phyloP scores from a whole-genome alignment of 345 rosid genomes.

The Theobroma cacao region DNA sequence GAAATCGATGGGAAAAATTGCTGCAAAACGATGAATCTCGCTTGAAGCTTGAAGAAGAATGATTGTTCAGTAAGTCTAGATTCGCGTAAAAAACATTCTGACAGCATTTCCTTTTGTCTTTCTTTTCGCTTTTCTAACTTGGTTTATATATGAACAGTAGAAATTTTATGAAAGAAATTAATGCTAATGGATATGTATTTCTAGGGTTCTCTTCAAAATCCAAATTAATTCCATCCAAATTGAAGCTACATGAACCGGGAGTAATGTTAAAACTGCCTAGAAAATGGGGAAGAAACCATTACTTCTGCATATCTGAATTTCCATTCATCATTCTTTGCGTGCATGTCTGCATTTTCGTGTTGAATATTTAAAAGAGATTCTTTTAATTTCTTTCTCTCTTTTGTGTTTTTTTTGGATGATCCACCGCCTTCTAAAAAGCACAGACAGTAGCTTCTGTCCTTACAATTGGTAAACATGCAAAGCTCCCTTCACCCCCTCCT shows the following conservation, averaged over 20 bases:
- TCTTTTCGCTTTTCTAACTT: neutral
- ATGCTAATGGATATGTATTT: neutral
- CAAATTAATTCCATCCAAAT: neutral
- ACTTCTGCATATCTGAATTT: neutral
- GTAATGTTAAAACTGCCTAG: neutral
- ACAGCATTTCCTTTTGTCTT: neutral
- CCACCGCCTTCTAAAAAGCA: too few relatives aligned
- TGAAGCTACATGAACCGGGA: neutral
- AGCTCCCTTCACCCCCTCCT: too few relatives aligned
- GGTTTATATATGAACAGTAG: neutral
- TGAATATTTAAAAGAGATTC: neutral
- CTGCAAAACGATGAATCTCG: neutral
- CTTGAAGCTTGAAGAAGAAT: neutral
- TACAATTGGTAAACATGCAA: too few relatives aligned
- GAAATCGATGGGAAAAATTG: neutral
- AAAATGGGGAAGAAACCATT: neutral
- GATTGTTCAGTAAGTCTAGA: conserved; percentile 17
- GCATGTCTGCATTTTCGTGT: neutral
- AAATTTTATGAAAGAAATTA: conserved; percentile 5
- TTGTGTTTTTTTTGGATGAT: too few relatives aligned
- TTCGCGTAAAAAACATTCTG: conserved; percentile 9
- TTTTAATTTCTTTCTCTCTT: neutral
- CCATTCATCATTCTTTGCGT: neutral
- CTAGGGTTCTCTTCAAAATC: neutral
- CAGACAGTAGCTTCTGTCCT: too few relatives aligned